phyloP scores from a whole-genome alignment of 2,329 filamentous ascomycete species.

The Phaeosphaeriaceae sp. region DNA sequence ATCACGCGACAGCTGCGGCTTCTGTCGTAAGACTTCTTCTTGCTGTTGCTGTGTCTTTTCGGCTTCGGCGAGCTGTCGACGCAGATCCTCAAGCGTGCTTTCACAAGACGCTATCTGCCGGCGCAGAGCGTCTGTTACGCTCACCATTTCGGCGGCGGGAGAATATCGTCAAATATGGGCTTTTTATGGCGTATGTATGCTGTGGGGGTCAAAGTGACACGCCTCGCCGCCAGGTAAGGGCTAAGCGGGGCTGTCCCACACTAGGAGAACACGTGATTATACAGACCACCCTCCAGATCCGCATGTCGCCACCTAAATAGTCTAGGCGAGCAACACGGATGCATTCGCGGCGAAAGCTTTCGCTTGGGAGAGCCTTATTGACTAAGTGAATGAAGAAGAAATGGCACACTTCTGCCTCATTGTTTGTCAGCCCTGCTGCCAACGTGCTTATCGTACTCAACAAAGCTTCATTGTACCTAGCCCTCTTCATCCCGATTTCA shows the following conservation, averaged over 20 bases:
- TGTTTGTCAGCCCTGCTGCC: not conserved
- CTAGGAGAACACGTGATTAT: not conserved
- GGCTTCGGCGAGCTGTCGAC: constrained; percentile 51
- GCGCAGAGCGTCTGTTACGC: constrained; percentile 48
- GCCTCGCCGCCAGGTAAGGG: not conserved
- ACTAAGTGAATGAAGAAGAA: too few relatives aligned
- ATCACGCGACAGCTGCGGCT: constrained; percentile 22
- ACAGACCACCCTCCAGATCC: not conserved
- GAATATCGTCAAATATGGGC: not conserved
- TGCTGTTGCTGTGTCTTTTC: constrained; percentile 44
- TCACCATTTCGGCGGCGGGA: constrained; percentile 12
- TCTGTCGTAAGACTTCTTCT: constrained; percentile 28
- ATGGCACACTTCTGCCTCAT: not conserved
- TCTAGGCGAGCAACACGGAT: too few relatives aligned
- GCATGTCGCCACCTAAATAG: not conserved
- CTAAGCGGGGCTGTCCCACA: not conserved
- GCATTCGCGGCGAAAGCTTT: too few relatives aligned
- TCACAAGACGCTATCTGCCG: constrained; percentile 54
- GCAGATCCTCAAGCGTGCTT: constrained; percentile 49
- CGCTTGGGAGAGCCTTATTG: too few relatives aligned
- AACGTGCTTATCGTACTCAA: not conserved
- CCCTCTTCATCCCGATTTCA: not conserved
- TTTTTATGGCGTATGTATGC: constrained; percentile 2
- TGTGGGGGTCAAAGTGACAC: constrained; percentile 1
- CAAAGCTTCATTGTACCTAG: not conserved